These are phyloP conservation scores for Pisolithus thermaeus DNA, from an alignment of 1,284 basidiomycete genomes.

Conservation along the genomic window DNA sequence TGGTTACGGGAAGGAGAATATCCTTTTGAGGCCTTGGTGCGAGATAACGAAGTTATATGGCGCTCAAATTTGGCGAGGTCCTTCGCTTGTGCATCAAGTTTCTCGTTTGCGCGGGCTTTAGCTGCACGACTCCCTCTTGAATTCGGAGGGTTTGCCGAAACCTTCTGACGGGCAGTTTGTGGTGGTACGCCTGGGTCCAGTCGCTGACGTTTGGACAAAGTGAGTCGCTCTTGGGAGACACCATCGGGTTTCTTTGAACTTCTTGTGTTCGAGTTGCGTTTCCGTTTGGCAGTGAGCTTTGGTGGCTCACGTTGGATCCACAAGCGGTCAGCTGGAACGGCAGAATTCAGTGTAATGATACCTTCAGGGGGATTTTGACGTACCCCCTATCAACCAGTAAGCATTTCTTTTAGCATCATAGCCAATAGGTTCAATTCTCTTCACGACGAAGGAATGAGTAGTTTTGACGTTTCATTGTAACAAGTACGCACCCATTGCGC, in stretches of 20 bases:
- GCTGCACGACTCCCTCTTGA: constrained; percentile 50
- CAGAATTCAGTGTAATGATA: constrained; percentile 3
- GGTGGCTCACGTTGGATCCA: constrained; percentile 79
- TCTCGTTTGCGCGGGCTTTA: constrained; percentile 64
- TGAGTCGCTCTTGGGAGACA: constrained; percentile 17
- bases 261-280: constrained; percentile 31
- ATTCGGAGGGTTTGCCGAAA: constrained; percentile 11
- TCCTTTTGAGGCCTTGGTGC: constrained; percentile 7
- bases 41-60: constrained; percentile 33
- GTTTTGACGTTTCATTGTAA: neutral
- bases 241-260: constrained; percentile 23
- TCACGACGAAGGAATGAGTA: constrained; percentile 7
- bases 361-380: constrained; percentile 12
- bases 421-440: constrained; percentile 86
- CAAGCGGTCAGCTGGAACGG: constrained; percentile 59
- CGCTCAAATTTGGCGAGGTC: constrained; percentile 58
- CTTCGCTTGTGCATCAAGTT: constrained; percentile 61
- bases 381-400: constrained; percentile 85
- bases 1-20: constrained; percentile 13
- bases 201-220: constrained; percentile 20
- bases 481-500: constrained; percentile 61
- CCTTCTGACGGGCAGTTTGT: constrained; percentile 11
- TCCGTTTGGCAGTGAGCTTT: constrained; percentile 54
- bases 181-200: constrained; percentile 6
- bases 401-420: constrained; percentile 78